Evolutionary conservation across 768 basidiomycete species (phyloP).

Genomic region (Mycena pura): DNA sequence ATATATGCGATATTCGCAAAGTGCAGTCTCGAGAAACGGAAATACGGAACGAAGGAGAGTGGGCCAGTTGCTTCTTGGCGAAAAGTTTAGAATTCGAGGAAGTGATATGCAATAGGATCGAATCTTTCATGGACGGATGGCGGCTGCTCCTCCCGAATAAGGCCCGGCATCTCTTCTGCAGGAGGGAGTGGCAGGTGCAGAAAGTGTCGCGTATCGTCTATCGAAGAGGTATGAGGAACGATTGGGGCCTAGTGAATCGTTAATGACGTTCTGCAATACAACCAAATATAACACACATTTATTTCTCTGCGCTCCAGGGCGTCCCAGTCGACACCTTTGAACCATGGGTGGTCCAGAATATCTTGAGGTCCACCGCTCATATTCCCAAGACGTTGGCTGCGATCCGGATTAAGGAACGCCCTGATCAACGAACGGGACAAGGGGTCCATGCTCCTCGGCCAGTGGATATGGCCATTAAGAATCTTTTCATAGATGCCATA

Average conservation of each 20-base stretch:
- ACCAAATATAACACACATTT: constrained; percentile 55
- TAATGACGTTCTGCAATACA: not conserved
- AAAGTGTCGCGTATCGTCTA: constrained; percentile 89
- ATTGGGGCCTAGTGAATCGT: constrained; percentile 74
- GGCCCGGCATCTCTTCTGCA: constrained; percentile 80
- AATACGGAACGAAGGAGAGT: constrained; percentile 21
- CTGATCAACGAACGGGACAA: constrained; percentile 89
- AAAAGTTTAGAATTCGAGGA: constrained; percentile 74
- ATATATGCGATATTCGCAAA: constrained; percentile 23
- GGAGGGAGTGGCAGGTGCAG: constrained; percentile 79
- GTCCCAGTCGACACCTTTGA: constrained; percentile 93
- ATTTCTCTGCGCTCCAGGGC: constrained; percentile 88
- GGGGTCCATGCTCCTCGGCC: constrained; percentile 90
- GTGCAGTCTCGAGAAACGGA: not conserved
- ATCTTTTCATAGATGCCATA: constrained; percentile 99
- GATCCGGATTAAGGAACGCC: constrained; percentile 90
- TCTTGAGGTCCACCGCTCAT: constrained; percentile 92
- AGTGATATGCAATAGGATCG: constrained; percentile 73
- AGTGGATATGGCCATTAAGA: constrained; percentile 83
- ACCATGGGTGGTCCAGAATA: constrained; percentile 93
- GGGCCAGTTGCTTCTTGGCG: constrained; percentile 29
- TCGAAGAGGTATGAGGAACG: constrained; percentile 78
- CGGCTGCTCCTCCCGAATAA: constrained; percentile 67
- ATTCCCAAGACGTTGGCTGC: constrained; percentile 91
- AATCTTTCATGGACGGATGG: constrained; percentile 66